A percentile compares a stretch with the other conserved stretches of the same genome.
Conservation (phyloP, 2,329 filamentous ascomycete species). For the Zymoseptoria tritici region DNA sequence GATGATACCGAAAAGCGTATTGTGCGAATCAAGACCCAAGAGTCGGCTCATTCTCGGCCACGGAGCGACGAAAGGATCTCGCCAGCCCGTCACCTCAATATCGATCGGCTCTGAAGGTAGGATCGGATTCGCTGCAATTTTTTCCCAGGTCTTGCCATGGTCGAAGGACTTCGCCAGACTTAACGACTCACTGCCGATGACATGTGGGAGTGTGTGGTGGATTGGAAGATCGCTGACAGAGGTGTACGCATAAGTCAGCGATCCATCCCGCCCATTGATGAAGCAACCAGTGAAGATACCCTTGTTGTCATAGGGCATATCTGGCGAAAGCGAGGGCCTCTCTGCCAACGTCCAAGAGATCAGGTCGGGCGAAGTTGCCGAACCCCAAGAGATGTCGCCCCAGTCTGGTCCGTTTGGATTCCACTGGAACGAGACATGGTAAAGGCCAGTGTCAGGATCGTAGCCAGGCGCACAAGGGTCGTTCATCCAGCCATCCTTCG, state of each 20-base stretch:
- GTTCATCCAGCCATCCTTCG: constrained; percentile 37
- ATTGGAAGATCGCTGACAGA: constrained; percentile 35
- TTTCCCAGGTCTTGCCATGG: constrained; percentile 33
- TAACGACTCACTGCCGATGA: constrained; percentile 31
- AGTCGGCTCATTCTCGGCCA: constrained; percentile 25
- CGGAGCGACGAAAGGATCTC: constrained; percentile 34
- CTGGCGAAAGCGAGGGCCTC: constrained; percentile 29
- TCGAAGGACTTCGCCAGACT: constrained; percentile 34
- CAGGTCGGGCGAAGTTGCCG: constrained; percentile 33
- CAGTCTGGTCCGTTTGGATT: constrained; percentile 37
- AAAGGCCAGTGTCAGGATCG: constrained; percentile 33
- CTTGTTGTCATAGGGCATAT: constrained; percentile 31
- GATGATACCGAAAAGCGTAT: constrained; percentile 40
- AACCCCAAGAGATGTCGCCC: constrained; percentile 39
- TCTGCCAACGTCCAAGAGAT: constrained; percentile 31
- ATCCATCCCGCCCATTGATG: constrained; percentile 24
- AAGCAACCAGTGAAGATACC: constrained; percentile 40
- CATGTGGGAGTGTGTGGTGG: constrained; percentile 35
- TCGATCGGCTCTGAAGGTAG: constrained; percentile 29
- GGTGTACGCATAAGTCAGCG: constrained; percentile 35
- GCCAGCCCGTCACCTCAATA: constrained; percentile 35
- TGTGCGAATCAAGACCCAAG: constrained; percentile 9
- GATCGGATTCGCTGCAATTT: constrained; percentile 32
- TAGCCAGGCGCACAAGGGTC: constrained; percentile 39
- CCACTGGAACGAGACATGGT: constrained; percentile 40